Evolutionary conservation across 2,329 filamentous ascomycete species (phyloP), one percentile per base, ranked within the genome.

Genomic region (Verticillium dahliae): DNA sequence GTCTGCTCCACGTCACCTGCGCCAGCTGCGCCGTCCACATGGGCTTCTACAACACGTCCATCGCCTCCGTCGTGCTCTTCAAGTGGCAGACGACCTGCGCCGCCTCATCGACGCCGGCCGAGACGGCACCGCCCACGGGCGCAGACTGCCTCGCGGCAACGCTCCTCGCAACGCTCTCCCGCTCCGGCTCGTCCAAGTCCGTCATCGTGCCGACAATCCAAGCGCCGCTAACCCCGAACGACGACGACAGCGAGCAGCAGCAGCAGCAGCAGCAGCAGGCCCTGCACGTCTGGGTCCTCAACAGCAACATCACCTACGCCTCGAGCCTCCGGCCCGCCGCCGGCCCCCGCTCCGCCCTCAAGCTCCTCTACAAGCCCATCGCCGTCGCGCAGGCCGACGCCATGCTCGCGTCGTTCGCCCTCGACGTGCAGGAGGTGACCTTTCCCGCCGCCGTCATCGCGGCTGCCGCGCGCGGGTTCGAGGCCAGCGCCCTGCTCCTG

Each of bases 121-220:
- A 27, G 27, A 62, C 65, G 45, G 60, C 60, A 31, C 65, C 63
- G 4, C 82, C 80, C 5, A 78, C 67, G 52, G 75, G 80, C 37
- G 67, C 75, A 0, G 78, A 85, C 58, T 86, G 83, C 62, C 74
- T 86, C 2, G 78, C 81, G 4, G 79, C 81, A 0, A 81, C 80
- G 60, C 73, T 87, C 33, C 69, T 82, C 22, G 78, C 83, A 10
- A 83, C 80, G 1, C 78, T 84, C 52, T 78, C 82, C 13, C 78
- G 82, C n/a, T 84, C 83, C 1, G 84, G 81, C 13, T 85, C 80
- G 33, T 82, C 84, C 50, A 85, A 85, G 68, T 82, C 81, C 0
- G 73, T 86, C 22, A 69, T 87, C 13, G 71, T 79, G 18, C 82
- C 80, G 0, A 70, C 76, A 10, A 52, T 63, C 14, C 57, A 57